Evolutionary conservation across 805 yeast genomes (phyloP).

Genomic region (Groenewaldozyma salmanticensis): DNA sequence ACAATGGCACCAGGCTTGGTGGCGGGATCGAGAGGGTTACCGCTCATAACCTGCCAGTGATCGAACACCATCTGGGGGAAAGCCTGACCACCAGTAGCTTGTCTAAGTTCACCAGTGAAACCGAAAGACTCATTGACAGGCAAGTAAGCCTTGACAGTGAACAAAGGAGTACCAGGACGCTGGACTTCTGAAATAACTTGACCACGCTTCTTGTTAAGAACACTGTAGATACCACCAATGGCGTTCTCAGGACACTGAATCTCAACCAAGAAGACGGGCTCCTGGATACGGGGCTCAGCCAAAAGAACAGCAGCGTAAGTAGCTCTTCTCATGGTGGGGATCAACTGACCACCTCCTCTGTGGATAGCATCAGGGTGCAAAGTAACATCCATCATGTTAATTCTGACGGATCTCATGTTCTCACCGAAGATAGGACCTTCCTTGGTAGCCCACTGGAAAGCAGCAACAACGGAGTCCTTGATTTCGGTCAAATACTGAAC

Average conservation of each 20-base stretch:
- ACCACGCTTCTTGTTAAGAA: constrained; percentile 96
- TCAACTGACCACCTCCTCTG: constrained; percentile 99
- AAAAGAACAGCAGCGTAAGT: constrained; percentile 96
- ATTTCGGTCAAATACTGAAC: constrained; percentile 98
- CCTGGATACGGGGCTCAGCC: constrained; percentile 98
- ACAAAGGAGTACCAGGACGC: constrained; percentile 99
- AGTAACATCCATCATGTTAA: constrained; percentile 97
- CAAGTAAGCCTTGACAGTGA: constrained; percentile 99
- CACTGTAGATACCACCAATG: constrained; percentile 99
- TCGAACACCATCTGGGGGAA: constrained; percentile 99
- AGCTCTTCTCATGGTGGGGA: constrained; percentile 99
- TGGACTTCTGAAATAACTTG: constrained; percentile 99
- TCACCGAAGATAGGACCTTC: constrained; percentile 99
- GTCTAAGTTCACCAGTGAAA: constrained; percentile 99
- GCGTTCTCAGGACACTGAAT: constrained; percentile 99
- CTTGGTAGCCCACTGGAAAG: constrained; percentile 99
- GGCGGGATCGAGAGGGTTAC: constrained; percentile 87
- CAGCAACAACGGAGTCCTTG: constrained; percentile 99
- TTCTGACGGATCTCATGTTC: constrained; percentile 89
- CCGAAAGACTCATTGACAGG: constrained; percentile 99
- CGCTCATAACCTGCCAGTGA: constrained; percentile 88
- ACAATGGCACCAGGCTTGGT: constrained; percentile 61
- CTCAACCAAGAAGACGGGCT: constrained; percentile 98
- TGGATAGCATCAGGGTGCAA: constrained; percentile 99
- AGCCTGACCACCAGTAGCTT: constrained; percentile 99